These are phyloP conservation scores for Pascua sp. DNA, from an alignment of 1,284 basidiomycete genomes.

Conservation along the genomic window DNA sequence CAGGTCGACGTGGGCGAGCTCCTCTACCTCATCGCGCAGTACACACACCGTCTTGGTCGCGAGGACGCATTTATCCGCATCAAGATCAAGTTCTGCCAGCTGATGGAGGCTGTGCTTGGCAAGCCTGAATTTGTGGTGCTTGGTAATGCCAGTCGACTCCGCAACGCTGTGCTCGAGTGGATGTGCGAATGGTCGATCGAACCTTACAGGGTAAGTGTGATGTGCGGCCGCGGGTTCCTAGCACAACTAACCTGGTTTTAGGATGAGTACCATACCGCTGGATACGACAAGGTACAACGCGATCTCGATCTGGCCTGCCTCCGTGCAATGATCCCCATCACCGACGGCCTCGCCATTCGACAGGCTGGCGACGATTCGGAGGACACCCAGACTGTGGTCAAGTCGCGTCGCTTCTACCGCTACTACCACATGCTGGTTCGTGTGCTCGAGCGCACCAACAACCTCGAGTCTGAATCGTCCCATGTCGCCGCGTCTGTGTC, in stretches of 20 bases:
- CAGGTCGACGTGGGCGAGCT: constrained; percentile 68
- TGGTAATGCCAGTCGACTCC: constrained; percentile 62
- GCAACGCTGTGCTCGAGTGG: constrained; percentile 69
- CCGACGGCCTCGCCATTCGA: constrained; percentile 70
- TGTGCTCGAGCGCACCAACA: constrained; percentile 56
- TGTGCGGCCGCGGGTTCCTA: too few species aligned
- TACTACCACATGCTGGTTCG: constrained; percentile 66
- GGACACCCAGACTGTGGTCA: constrained; percentile 65
- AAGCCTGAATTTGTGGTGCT: constrained; percentile 61
- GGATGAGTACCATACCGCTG: constrained; percentile 16
- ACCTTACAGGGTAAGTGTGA: constrained; percentile 12
- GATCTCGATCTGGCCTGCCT: constrained; percentile 72
- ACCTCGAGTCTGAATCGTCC: constrained; percentile 19
- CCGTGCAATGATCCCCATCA: constrained; percentile 66
- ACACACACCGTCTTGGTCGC: constrained; percentile 63
- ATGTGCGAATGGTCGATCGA: constrained; percentile 66
- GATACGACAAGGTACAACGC: constrained; percentile 23
- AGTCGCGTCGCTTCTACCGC: constrained; percentile 71
- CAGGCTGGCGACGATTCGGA: constrained; percentile 58
- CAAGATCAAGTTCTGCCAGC: constrained; percentile 69
- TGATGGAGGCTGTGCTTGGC: constrained; percentile 66
- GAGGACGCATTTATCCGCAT: constrained; percentile 58
- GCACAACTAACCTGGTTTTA: too few species aligned
- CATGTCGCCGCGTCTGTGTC: constrained; percentile 18
- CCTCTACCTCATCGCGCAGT: constrained; percentile 61